A percentile compares a stretch with the other conserved stretches of the same genome.
phyloP scores from a whole-genome alignment of 2,329 filamentous ascomycete genomes.

The Trematosphaeria pertusa region DNA sequence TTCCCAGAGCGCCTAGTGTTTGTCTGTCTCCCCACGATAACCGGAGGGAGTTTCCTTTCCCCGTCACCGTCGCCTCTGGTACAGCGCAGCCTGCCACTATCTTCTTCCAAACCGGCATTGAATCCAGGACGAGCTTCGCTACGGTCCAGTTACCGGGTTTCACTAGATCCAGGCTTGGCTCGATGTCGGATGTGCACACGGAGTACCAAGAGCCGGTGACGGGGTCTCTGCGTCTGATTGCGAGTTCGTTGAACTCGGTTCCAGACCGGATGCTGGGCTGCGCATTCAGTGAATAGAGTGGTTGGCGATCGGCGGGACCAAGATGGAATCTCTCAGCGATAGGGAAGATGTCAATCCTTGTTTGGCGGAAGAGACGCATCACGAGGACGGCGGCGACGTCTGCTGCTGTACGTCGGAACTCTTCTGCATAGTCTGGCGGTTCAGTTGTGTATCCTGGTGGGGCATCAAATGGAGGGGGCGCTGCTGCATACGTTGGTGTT shows the following conservation, averaged over 20 bases:
- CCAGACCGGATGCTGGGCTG: slow-evolving; percentile 9
- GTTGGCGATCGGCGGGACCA: slow-evolving; percentile 15
- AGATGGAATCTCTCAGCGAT: slow-evolving; percentile 16
- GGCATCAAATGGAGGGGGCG: not conserved
- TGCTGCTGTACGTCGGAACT: slow-evolving; percentile 2
- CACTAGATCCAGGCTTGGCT: slow-evolving; percentile 10
- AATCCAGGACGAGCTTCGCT: slow-evolving; percentile 7
- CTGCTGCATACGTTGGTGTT: not conserved
- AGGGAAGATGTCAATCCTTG: slow-evolving; percentile 12
- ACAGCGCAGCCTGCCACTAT: slow-evolving; percentile 2
- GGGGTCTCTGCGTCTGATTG: slow-evolving; percentile 10
- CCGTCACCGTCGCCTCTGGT: not conserved
- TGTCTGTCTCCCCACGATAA: slow-evolving; percentile 7
- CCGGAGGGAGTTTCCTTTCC: slow-evolving; percentile 6
- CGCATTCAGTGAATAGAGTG: slow-evolving; percentile 11
- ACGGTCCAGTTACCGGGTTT: slow-evolving; percentile 10
- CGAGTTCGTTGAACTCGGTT: slow-evolving; percentile 14
- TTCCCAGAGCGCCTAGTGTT: slow-evolving; percentile 2
- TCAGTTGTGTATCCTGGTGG: not conserved
- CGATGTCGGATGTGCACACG: slow-evolving; percentile 10
- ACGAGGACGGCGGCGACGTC: slow-evolving; percentile 7
- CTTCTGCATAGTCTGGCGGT: slow-evolving; percentile 5
- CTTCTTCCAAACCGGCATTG: slow-evolving; percentile 12
- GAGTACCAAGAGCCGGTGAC: slow-evolving; percentile 5
- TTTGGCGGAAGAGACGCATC: slow-evolving; percentile 13